Conservation (phyloP, 306 rosid genomes). For the Abrus pulchellus region DNA sequence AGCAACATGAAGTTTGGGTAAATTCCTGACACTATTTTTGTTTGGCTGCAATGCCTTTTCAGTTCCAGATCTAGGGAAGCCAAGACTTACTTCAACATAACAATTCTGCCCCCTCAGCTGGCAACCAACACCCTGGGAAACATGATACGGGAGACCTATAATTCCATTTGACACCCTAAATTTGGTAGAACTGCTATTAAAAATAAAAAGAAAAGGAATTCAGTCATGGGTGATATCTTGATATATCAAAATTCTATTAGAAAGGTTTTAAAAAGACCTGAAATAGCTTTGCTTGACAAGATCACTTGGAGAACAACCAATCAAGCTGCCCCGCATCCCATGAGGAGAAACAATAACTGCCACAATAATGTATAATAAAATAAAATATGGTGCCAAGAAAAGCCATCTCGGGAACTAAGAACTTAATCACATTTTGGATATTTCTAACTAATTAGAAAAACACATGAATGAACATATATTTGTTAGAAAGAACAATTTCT, state of each 20-base stretch:
- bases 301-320: slow-evolving; percentile 94
- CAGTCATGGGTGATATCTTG: slow-evolving; percentile 36
- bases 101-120: slow-evolving; percentile 86
- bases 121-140: slow-evolving; percentile 86
- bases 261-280: slow-evolving; percentile 64
- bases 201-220: slow-evolving; percentile 29
- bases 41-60: slow-evolving; percentile 63
- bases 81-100: slow-evolving; percentile 91
- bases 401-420: slow-evolving; percentile 20
- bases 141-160: slow-evolving; percentile 80
- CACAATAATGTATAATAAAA: slow-evolving; percentile 39
- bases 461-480: slow-evolving; percentile 25
- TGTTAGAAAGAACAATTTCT: slow-evolving; percentile 3
- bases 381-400: slow-evolving; percentile 47
- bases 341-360: slow-evolving; percentile 97
- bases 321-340: slow-evolving; percentile 95
- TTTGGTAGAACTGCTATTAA: slow-evolving; percentile 74
- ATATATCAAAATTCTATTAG: slow-evolving; percentile 26
- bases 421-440: slow-evolving; percentile 32
- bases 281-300: slow-evolving; percentile 86
- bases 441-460: slow-evolving; percentile 18
- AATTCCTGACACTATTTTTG: slow-evolving; percentile 57
- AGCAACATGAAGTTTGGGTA: slow-evolving; percentile 61
- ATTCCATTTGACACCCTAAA: slow-evolving; percentile 74
- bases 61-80: slow-evolving; percentile 72